Evolutionary conservation across 225 moss, liverwort and hornwort species (phyloP).

Genomic region (Antitrichia curtipendula): DNA sequence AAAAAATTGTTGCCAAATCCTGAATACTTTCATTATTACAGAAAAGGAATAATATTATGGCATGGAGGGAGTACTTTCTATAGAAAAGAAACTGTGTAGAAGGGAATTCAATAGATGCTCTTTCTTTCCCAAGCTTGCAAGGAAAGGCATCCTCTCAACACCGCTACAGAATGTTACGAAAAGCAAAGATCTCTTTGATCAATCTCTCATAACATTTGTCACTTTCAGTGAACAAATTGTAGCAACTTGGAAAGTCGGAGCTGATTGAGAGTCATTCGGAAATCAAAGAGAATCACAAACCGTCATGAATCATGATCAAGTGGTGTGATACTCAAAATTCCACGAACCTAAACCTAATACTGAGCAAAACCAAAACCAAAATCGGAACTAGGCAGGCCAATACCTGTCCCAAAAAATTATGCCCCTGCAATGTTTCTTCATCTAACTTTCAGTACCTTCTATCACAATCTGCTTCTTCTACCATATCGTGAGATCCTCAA

Average conservation of each 20-base stretch:
- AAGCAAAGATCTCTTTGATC: background rate
- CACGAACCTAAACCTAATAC: background rate
- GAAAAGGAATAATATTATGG: background rate
- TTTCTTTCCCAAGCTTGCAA: background rate
- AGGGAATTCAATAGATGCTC: background rate
- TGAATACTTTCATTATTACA: background rate
- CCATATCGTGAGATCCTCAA: background rate
- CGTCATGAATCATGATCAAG: background rate
- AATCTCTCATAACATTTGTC: background rate
- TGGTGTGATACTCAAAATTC: background rate
- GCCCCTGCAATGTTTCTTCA: background rate
- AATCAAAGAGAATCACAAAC: background rate
- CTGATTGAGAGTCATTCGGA: background rate
- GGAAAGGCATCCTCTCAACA: background rate
- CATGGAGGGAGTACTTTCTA: background rate
- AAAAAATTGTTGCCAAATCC: background rate
- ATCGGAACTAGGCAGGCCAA: background rate
- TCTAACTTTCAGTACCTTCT: background rate
- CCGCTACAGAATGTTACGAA: background rate
- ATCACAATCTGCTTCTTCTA: background rate
- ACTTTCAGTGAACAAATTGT: background rate
- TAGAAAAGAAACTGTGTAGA: background rate
- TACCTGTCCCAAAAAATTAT: background rate
- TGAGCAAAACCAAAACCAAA: background rate
- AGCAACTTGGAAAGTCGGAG: background rate